phyloP scores from a whole-genome alignment of 2,329 filamentous ascomycete species.

The Claviceps lovelessii region DNA sequence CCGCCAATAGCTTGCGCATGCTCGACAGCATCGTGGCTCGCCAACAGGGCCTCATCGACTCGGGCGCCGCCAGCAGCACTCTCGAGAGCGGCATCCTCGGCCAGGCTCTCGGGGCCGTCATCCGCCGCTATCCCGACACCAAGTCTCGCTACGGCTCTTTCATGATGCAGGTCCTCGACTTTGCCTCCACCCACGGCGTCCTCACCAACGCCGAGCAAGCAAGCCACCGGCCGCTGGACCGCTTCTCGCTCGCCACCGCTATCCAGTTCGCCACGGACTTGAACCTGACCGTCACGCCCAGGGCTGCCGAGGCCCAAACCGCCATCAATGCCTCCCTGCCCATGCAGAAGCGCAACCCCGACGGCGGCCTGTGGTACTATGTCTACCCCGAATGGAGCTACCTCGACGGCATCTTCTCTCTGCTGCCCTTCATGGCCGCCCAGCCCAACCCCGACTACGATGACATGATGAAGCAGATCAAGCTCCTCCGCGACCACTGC shows the following conservation, averaged over 20 bases:
- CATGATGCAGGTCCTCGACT: slow-evolving; percentile 8
- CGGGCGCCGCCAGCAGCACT: slow-evolving; percentile 10
- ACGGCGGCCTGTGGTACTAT: slow-evolving; percentile 24
- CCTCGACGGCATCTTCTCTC: slow-evolving; percentile 37
- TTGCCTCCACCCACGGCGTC: slow-evolving; percentile 2
- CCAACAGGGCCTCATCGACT: slow-evolving; percentile 11
- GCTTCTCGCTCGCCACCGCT: slow-evolving; percentile 11
- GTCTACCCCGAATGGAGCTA: slow-evolving; percentile 37
- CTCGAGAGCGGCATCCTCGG: slow-evolving; percentile 12
- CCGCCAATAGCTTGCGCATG: slow-evolving; percentile 5
- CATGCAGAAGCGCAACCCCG: slow-evolving; percentile 16
- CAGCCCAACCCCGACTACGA: slow-evolving; percentile 6
- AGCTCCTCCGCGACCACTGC: slow-evolving; percentile 8
- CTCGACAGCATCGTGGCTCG: slow-evolving; percentile 13
- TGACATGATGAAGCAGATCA: slow-evolving; percentile 11
- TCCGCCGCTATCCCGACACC: slow-evolving; percentile 7
- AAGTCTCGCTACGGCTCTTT: slow-evolving; percentile 4
- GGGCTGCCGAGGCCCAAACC: slow-evolving; percentile 1
- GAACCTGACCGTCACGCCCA: slow-evolving; percentile 1
- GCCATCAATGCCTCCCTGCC: slow-evolving; percentile 11
- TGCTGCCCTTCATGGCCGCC: slow-evolving; percentile 25
- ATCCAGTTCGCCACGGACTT: slow-evolving; percentile 2
- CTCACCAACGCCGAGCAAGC: slow-evolving; percentile 6
- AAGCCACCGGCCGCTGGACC: slow-evolving; percentile 10
- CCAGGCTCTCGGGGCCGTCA: slow-evolving; percentile 8